phyloP scores from a whole-genome alignment of 2,329 filamentous ascomycete species.

The Botrytis galanthina region DNA sequence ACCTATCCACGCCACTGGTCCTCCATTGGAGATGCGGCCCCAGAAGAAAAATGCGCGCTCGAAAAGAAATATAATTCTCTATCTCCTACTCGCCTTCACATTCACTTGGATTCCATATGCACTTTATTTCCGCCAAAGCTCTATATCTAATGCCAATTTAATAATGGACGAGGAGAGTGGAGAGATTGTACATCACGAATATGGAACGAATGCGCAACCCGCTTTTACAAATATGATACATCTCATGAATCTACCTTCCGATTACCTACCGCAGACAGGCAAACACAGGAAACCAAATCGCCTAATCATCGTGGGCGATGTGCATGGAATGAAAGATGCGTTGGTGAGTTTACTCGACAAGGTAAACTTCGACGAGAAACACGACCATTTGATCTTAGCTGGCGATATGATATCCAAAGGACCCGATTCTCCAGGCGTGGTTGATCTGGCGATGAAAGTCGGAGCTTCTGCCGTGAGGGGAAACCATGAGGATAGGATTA shows the following conservation, averaged over 20 bases:
- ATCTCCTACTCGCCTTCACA: constrained; percentile 12
- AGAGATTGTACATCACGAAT: constrained; percentile 3
- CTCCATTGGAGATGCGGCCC: constrained; percentile 1
- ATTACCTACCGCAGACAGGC: constrained; percentile 35
- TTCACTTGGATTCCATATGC: constrained; percentile 15
- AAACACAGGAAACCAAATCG: constrained; percentile 49
- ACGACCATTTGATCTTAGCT: constrained; percentile 72
- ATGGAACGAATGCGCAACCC: constrained; percentile 28
- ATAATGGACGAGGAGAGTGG: neutral
- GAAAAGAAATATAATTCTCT: constrained; percentile 11
- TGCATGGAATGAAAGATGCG: constrained; percentile 79
- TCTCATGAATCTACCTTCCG: constrained; percentile 33
- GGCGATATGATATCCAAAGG: constrained; percentile 86
- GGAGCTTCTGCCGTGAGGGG: constrained; percentile 81
- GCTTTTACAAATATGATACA: constrained; percentile 33
- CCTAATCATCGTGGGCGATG: constrained; percentile 82
- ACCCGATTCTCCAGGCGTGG: constrained; percentile 74
- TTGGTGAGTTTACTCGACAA: constrained; percentile 65
- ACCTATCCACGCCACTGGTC: neutral
- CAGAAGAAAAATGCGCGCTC: neutral
- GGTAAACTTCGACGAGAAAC: constrained; percentile 57
- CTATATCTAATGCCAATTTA: neutral
- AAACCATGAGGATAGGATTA: constrained; percentile 85
- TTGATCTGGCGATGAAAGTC: constrained; percentile 70
- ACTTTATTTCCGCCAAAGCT: neutral